These are phyloP conservation scores for Garcia nutans DNA, from an alignment of 345 rosid species.

Conservation along the genomic window DNA sequence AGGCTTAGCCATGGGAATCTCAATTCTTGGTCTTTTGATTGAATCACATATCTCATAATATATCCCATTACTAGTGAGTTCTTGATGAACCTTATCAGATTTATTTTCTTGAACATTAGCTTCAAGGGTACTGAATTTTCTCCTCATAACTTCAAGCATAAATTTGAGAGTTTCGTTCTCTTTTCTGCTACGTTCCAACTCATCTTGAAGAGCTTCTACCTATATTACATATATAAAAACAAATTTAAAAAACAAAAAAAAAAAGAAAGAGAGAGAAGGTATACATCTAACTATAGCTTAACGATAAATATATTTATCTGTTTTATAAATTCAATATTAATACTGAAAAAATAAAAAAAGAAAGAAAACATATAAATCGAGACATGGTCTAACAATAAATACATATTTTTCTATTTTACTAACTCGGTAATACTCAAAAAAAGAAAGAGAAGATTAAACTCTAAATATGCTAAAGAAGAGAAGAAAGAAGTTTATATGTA, in stretches of 20 bases:
- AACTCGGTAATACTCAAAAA: no score
- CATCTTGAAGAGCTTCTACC: slow-evolving; percentile 30
- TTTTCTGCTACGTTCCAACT: slow-evolving; percentile 35
- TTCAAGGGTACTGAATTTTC: slow-evolving; percentile 33
- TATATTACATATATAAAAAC: neutral
- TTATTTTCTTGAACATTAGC: slow-evolving; percentile 19
- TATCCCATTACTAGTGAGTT: neutral
- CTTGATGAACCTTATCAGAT: neutral
- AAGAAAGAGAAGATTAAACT: no score
- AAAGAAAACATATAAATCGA: no score
- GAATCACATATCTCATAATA: slow-evolving; percentile 3
- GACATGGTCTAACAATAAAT: no score
- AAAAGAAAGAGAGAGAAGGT: no score
- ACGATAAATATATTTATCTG: no score
- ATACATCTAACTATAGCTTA: no score
- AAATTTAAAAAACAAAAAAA: neutral
- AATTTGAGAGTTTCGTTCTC: slow-evolving; percentile 41
- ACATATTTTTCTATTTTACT: no score
- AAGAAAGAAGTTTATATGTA: no score
- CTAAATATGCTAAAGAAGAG: neutral
- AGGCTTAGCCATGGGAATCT: slow-evolving; percentile 22
- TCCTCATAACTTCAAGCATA: slow-evolving; percentile 38
- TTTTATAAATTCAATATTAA: no score
- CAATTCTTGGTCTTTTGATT: slow-evolving; percentile 24
- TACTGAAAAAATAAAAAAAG: no score